Evolutionary conservation across 2,329 filamentous ascomycete genomes (phyloP), one percentile per base, ranked within the genome.

Genomic region (Cladophialophora yegresii): DNA sequence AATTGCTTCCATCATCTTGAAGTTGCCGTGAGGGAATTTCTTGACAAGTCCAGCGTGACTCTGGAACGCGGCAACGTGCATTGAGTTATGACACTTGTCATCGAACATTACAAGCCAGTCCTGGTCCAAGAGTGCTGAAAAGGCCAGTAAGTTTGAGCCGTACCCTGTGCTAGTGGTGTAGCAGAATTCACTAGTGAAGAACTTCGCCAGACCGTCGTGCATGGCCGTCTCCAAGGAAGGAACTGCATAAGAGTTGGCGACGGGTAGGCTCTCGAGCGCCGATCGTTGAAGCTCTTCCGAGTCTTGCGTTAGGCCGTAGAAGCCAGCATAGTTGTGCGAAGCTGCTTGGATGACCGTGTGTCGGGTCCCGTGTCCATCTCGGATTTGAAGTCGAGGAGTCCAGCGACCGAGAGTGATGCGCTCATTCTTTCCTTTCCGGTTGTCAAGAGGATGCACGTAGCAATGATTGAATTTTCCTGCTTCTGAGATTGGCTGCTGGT

Each of bases 11-110:
- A 64, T 47, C 20, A 47, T 36, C 33, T 54, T 23, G 30, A 64
- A 32, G 20, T 64, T 36, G 40, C 36, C 56, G 28, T 64, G 62
- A 2, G 30, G 56, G 40, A 64, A 64, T 33, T 55, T 64, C 12
- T 50, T 54, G 75, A 79, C 50, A 70, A 73, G 13, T 73, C 75
- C 64, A 71, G 74, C 47, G 70, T 71, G 85, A 90, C 76, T 79
- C 86, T 62, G 81, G 28, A 54, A 61, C 3, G 62, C 56, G 13
- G 56, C 62, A 10, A 64, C 56, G 50, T 61, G 40, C 56, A 60
- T 64, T 4, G 62, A 64, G 49, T 64, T 64, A 22, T 64, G 62
- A 45, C 56, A 54, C 30, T 64, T 64, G 28, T 59, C 56, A 30
- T 64, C 62, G 9, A 64, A 51, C 30, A 64, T 36, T 3, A 64